Evolutionary conservation across 768 basidiomycete species (phyloP), one percentile per base, ranked within the genome.

Genomic region (Sutorius australiensis): DNA sequence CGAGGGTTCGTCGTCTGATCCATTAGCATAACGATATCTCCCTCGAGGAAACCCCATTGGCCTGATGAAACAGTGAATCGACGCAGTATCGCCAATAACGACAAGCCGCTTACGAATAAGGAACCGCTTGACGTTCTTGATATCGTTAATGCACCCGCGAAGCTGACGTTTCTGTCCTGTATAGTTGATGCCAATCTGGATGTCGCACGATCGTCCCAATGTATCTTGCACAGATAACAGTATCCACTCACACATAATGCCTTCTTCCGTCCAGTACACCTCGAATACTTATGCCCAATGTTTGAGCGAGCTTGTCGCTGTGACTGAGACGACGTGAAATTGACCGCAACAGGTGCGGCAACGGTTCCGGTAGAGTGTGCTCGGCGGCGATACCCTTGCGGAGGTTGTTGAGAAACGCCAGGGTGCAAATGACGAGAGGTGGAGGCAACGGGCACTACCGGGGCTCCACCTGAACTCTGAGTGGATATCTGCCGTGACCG

Each of bases 61-160:
- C 71, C 76, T 77, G 10, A 50, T 12, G 19, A 24, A n/a, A 6
- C 10, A 31, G 24, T 13, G 7, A 7, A 46, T 60, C 30, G 36
- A 46, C 12, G 14, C 39, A 33, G 10, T 14, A 24, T 7, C 0
- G 3, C 14, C 2, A 2, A 4, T 4, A 8, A 52, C 28, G 5
- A 36, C 10, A 19, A 43, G 21, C 12, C n/a, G 66, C 77, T 50
- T 59, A 86, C 84, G 68, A 38, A 79, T 80, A 30, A 90, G 72
- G 72, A 92, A 92, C 31, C 75, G 75, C 43, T 79, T 77, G 42
- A 92, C 79, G 59, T 86, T 84, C 52, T 74, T 75, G 4, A 86
- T 86, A 64, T 95, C 92, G 56, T 93, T 93, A 61, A 92, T 77
- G 60, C 92, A 93, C 6, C 92, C 92, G 0, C 73, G 73, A 13